Evolutionary conservation across 768 basidiomycete genomes (phyloP).

Genomic region (Boletus edulis): DNA sequence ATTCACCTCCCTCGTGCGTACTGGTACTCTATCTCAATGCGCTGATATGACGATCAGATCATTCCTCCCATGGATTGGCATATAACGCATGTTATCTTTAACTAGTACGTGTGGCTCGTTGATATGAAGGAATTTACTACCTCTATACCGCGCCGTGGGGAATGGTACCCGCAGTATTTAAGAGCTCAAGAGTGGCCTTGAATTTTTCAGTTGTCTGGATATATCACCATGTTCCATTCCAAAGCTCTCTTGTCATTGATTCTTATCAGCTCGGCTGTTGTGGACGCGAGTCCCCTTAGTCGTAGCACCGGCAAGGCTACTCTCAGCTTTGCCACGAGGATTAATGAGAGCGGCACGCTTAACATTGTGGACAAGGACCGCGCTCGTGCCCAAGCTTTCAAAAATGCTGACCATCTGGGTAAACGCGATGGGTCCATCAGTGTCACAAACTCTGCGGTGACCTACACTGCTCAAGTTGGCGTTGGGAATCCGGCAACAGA

Average conservation of each 20-base stretch:
- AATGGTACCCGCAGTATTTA: not conserved
- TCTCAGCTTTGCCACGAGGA: conserved; percentile 15
- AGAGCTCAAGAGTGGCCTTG: not conserved
- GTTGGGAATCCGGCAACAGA: conserved; percentile 20
- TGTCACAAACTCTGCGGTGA: conserved; percentile 18
- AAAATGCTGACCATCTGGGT: conserved; percentile 28
- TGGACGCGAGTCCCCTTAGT: conserved; percentile 14
- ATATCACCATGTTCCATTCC: conserved; percentile 13
- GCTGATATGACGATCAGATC: not conserved
- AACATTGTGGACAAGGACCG: conserved; percentile 11
- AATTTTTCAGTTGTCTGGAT: not conserved
- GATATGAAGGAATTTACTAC: not conserved
- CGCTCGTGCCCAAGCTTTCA: conserved; percentile 2
- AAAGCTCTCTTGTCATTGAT: conserved; percentile 13
- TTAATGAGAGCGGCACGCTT: conserved; percentile 8
- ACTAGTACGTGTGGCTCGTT: not conserved
- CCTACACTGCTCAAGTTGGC: conserved; percentile 27
- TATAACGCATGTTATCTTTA: not conserved
- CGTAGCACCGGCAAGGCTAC: conserved; percentile 8
- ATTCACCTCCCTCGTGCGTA: not conserved
- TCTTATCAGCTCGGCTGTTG: conserved; percentile 11
- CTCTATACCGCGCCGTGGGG: not conserved
- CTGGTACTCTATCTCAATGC: not conserved
- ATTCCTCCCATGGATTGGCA: not conserved
- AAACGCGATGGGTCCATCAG: not conserved